Evolutionary conservation across 2,329 filamentous ascomycete species (phyloP).

Genomic region (Coleophoma eucalyptorum): DNA sequence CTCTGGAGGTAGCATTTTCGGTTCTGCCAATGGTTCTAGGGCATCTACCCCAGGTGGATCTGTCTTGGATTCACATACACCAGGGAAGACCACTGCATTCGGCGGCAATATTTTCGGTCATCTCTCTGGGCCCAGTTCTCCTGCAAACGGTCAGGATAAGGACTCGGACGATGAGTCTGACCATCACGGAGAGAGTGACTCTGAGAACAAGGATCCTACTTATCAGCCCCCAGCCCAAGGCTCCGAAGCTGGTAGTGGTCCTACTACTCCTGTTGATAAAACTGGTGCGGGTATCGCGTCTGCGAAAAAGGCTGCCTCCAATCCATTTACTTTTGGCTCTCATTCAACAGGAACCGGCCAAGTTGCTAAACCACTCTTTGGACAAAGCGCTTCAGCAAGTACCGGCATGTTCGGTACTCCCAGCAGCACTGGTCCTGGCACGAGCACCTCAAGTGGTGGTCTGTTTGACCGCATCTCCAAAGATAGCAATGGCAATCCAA

Average conservation of each 20-base stretch:
- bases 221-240: slow-evolving; percentile 11
- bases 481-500: slow-evolving; percentile 44
- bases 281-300: slow-evolving; percentile 21
- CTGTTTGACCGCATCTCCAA: slow-evolving; percentile 53
- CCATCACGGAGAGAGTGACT: slow-evolving; percentile 39
- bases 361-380: slow-evolving; percentile 2
- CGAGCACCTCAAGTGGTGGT: slow-evolving; percentile 42
- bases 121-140: slow-evolving; percentile 53
- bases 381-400: slow-evolving; percentile 34
- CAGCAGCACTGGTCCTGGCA: slow-evolving; percentile 16
- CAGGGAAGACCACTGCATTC: slow-evolving; percentile 14
- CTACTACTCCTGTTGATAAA: slow-evolving; percentile 17
- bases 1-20: slow-evolving; percentile 14
- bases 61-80: slow-evolving; percentile 19
- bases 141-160: slow-evolving; percentile 47
- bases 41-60: slow-evolving; percentile 23
- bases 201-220: slow-evolving; percentile 22
- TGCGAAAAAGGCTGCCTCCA: slow-evolving; percentile 15
- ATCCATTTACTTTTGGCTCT: slow-evolving; percentile 6
- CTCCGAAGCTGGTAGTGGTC: slow-evolving; percentile 11
- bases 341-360: background rate
- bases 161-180: slow-evolving; percentile 34
- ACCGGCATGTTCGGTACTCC: slow-evolving; percentile 29
- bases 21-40: slow-evolving; percentile 18
- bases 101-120: slow-evolving; percentile 54